Conservation (phyloP, 495 filamentous ascomycete species). For the Pyrenula massariospora region DNA sequence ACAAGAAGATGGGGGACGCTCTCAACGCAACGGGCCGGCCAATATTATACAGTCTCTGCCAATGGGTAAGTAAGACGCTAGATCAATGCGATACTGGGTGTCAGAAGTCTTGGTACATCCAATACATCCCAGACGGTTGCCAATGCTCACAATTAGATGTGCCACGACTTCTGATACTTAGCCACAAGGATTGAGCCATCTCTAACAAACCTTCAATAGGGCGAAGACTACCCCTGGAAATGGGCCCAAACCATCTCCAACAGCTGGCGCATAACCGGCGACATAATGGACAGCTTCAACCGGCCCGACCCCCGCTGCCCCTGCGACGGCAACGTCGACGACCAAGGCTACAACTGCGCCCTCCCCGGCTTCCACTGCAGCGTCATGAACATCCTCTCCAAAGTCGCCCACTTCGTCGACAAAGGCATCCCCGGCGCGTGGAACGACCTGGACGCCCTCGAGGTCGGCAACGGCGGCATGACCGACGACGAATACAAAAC, state of each 20-base stretch:
- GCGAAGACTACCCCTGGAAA: conserved; percentile 34
- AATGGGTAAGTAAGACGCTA: conserved; percentile 26
- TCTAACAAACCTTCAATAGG: conserved; percentile 1
- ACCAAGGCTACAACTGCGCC: conserved; percentile 25
- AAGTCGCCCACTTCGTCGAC: conserved; percentile 23
- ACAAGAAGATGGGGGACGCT: conserved; percentile 49
- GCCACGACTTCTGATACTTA: no score
- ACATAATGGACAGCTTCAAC: conserved; percentile 29
- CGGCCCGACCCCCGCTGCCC: conserved; percentile 11
- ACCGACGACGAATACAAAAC: conserved; percentile 25
- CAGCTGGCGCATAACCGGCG: conserved; percentile 43
- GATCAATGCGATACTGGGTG: no score
- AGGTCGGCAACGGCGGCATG: conserved; percentile 50
- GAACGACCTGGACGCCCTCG: conserved; percentile 45
- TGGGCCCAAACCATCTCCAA: conserved; percentile 47
- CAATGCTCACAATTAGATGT: no score
- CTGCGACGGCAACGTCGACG: conserved; percentile 3
- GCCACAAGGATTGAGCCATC: no score
- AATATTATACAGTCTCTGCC: conserved; percentile 54
- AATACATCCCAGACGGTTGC: no score
- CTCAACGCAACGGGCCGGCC: conserved; percentile 39
- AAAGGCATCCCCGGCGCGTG: conserved; percentile 20
- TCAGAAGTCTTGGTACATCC: no score
- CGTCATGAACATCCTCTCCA: conserved; percentile 38
- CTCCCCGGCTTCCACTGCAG: conserved; percentile 44